Conservation (phyloP, 257 asterid species). For the Jacaranda mimosifolia region DNA sequence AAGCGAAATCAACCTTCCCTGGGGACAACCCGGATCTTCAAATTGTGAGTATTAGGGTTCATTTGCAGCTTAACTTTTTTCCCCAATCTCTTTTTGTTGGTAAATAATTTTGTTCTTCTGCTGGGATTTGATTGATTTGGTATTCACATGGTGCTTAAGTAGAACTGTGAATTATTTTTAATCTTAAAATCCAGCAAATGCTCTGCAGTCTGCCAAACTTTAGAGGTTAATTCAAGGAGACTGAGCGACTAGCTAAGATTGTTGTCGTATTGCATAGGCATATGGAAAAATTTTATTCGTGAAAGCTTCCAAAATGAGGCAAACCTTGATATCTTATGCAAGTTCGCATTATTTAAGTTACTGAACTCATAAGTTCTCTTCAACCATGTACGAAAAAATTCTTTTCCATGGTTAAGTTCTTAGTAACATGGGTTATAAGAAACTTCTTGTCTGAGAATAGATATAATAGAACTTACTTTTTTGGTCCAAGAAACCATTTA, state of each 20-base stretch:
- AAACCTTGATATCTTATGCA: neutral
- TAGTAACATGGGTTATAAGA: neutral
- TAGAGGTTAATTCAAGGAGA: conserved; percentile 15
- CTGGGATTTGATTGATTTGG: conserved; percentile 16
- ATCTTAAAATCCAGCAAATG: neutral
- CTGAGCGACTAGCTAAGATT: neutral
- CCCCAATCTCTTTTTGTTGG: neutral
- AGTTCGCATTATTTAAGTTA: neutral
- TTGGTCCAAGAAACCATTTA: too few species aligned
- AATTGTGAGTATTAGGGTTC: conserved; percentile 61
- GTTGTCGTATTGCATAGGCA: neutral
- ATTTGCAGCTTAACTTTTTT: neutral
- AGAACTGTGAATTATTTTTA: neutral
- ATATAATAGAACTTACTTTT: neutral
- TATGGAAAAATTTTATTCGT: neutral
- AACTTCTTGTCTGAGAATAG: neutral
- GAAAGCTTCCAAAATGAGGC: neutral
- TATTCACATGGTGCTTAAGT: neutral
- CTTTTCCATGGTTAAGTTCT: too few species aligned
- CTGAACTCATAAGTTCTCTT: neutral
- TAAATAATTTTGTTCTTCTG: neutral
- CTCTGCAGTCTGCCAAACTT: neutral
- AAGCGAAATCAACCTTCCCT: conserved; percentile 75
- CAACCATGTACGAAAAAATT: too few species aligned
- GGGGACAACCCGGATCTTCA: conserved; percentile 72